Evolutionary conservation across 2,329 filamentous ascomycete species (phyloP).

Genomic region (Botryotinia calthae): DNA sequence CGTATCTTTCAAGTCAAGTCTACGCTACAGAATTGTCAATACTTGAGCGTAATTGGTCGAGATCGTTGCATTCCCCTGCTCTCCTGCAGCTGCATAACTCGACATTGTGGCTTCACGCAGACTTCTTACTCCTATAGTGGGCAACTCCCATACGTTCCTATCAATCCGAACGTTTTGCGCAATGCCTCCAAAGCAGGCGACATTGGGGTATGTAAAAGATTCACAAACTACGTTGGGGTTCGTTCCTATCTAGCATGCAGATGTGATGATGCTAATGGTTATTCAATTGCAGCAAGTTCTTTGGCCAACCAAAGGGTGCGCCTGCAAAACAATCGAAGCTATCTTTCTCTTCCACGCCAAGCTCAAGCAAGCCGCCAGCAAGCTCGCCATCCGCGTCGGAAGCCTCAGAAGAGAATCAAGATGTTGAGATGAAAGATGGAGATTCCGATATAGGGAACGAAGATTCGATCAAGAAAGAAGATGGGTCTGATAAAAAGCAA

Average conservation of each 20-base stretch:
- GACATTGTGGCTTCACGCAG: constrained; percentile 36
- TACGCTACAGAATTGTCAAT: not conserved
- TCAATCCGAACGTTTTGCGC: constrained; percentile 26
- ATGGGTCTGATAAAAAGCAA: constrained; percentile 13
- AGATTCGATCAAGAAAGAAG: constrained; percentile 25
- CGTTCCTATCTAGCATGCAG: constrained; percentile 33
- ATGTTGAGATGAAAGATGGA: constrained; percentile 35
- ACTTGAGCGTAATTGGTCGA: not conserved
- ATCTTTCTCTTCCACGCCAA: constrained; percentile 64
- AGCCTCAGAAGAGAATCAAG: constrained; percentile 29
- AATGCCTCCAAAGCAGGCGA: constrained; percentile 59
- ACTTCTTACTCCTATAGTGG: constrained; percentile 23
- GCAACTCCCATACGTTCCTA: constrained; percentile 25
- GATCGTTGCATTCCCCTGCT: not conserved
- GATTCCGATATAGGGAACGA: constrained; percentile 26
- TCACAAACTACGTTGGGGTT: constrained; percentile 74
- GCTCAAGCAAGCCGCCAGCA: constrained; percentile 34
- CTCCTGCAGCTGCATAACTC: constrained; percentile 3
- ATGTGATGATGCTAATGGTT: constrained; percentile 24
- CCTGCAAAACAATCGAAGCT: constrained; percentile 75
- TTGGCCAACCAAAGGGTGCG: constrained; percentile 63
- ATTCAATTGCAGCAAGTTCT: constrained; percentile 69
- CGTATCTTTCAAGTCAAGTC: not conserved
- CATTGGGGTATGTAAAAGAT: constrained; percentile 80
- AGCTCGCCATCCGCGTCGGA: constrained; percentile 27